Conservation (phyloP, 192 early-diverging fungal species). For the Backusella circina region DNA sequence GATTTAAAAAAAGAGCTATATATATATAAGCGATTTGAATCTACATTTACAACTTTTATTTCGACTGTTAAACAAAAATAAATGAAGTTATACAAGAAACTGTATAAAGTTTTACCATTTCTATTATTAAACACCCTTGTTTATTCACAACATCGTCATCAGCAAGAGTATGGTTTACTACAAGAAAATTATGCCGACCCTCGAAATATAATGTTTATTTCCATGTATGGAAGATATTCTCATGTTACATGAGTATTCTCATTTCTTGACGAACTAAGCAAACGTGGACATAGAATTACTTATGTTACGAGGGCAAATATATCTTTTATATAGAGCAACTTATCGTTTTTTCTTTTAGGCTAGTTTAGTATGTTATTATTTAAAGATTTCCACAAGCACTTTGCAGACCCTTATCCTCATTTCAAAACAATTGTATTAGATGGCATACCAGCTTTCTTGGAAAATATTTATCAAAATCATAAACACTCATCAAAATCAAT, state of each 20-base stretch:
- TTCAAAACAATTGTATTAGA: constrained; percentile 9
- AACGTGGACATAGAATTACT: constrained; percentile 18
- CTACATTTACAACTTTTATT: background rate
- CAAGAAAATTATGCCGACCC: background rate
- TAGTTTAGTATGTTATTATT: background rate
- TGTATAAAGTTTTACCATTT: background rate
- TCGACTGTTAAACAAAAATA: background rate
- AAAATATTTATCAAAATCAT: background rate
- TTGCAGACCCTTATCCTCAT: constrained; percentile 7
- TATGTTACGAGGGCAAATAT: constrained; percentile 8
- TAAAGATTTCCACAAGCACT: background rate
- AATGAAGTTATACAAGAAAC: background rate
- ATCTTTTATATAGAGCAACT: too few species aligned
- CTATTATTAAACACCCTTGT: background rate
- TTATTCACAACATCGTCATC: background rate
- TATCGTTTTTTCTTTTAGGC: background rate
- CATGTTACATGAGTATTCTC: constrained; percentile 24
- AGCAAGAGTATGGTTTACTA: background rate
- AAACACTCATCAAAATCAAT: background rate
- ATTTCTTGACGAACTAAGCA: constrained; percentile 12
- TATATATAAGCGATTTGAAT: background rate
- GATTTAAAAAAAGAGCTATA: background rate
- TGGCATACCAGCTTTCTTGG: background rate
- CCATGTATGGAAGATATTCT: constrained; percentile 11
- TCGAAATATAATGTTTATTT: background rate